Evolutionary conservation across 2,329 filamentous ascomycete species (phyloP).

Genomic region (Pestalotiopsis sp.): DNA sequence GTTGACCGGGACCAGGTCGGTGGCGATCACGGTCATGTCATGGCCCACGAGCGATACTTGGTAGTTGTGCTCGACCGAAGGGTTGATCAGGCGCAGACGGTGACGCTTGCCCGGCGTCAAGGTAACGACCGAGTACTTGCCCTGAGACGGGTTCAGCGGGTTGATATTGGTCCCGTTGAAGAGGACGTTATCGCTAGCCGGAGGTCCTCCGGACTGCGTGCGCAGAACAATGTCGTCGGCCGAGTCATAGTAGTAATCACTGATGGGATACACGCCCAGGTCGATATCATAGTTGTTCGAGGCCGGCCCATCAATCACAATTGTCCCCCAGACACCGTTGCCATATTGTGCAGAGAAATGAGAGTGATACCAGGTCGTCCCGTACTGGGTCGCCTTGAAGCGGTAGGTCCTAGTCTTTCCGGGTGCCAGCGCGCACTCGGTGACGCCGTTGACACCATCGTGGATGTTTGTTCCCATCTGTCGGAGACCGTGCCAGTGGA

Average conservation of each 20-base stretch:
- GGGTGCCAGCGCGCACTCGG: slow-evolving; percentile 35
- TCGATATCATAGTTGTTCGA: slow-evolving; percentile 51
- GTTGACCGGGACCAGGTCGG: slow-evolving; percentile 54
- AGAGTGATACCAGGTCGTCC: slow-evolving; percentile 42
- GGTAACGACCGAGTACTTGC: slow-evolving; percentile 35
- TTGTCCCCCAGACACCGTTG: slow-evolving; percentile 49
- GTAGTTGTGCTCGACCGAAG: slow-evolving; percentile 50
- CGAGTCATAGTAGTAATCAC: slow-evolving; percentile 50
- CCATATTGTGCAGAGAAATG: slow-evolving; percentile 47
- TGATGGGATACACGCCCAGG: slow-evolving; percentile 51
- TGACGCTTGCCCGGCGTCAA: slow-evolving; percentile 49
- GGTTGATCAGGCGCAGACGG: slow-evolving; percentile 54
- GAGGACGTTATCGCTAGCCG: slow-evolving; percentile 41
- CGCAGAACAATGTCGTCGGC: slow-evolving; percentile 28
- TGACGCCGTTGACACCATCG: slow-evolving; percentile 40
- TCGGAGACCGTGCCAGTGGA: slow-evolving; percentile 11
- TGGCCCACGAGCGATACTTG: slow-evolving; percentile 53
- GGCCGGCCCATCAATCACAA: slow-evolving; percentile 48
- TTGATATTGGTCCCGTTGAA: slow-evolving; percentile 46
- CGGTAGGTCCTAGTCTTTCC: slow-evolving; percentile 24
- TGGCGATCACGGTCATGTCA: slow-evolving; percentile 51
- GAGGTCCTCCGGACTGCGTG: slow-evolving; percentile 21
- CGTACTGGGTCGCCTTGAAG: slow-evolving; percentile 27
- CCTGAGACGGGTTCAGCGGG: slow-evolving; percentile 28
- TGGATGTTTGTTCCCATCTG: slow-evolving; percentile 19